Percentiles rank a stretch among this genome's conserved stretches.
Conservation (phyloP, 2,329 filamentous ascomycete species). For the Venturiaceae sp. region DNA sequence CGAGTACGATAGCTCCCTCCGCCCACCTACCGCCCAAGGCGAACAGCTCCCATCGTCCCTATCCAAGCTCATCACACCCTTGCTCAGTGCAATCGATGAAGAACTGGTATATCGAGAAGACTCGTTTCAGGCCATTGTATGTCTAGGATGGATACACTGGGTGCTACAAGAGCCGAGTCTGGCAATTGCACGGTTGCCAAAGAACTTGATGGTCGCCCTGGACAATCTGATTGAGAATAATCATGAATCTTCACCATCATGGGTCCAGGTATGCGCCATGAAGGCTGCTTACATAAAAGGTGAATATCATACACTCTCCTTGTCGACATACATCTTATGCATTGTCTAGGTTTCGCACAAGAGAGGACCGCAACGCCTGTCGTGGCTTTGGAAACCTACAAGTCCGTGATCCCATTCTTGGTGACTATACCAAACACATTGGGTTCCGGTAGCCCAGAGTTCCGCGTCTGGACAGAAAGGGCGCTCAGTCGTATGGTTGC, state of each 20-base stretch:
- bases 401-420: constrained; percentile 55
- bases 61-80: constrained; percentile 27
- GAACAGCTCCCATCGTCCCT: constrained; percentile 16
- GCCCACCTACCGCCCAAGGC: constrained; percentile 15
- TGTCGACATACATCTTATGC: constrained; percentile 9
- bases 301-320: constrained; percentile 19
- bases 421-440: constrained; percentile 28
- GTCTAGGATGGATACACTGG: constrained; percentile 80
- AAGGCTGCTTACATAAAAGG: constrained; percentile 73
- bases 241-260: constrained; percentile 47
- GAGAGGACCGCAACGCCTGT: constrained; percentile 27
- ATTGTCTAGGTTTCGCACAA: constrained; percentile 32
- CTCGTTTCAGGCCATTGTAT: constrained; percentile 68
- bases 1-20: constrained; percentile 24
- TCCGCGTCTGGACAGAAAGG: constrained; percentile 70
- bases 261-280: constrained; percentile 73
- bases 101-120: constrained; percentile 40
- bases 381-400: constrained; percentile 60
- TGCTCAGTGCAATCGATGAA: constrained; percentile 29
- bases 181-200: constrained; percentile 53
- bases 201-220: constrained; percentile 38
- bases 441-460: constrained; percentile 45
- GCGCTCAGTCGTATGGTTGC: constrained; percentile 67
- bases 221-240: background rate
- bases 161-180: constrained; percentile 57